Percentiles rank a stretch among this genome's conserved stretches.
These are phyloP conservation scores for Boletales sp. DNA, from an alignment of 768 basidiomycete genomes.

Conservation along the genomic window DNA sequence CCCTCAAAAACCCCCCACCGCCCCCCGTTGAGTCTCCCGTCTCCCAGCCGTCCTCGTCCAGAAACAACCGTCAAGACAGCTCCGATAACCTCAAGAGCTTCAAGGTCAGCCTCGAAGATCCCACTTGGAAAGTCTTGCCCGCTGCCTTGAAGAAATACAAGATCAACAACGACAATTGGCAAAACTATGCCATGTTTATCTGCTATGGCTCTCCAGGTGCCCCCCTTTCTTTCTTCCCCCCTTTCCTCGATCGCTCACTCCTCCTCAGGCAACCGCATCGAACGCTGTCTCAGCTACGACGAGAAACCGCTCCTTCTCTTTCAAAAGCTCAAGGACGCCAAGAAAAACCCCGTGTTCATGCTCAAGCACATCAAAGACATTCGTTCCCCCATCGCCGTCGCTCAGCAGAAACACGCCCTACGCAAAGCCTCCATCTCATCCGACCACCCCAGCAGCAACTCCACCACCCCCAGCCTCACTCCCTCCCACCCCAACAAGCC, in stretches of 20 bases:
- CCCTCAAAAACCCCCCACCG: slow-evolving; percentile 28
- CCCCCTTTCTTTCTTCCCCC: neutral
- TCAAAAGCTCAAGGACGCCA: slow-evolving; percentile 94
- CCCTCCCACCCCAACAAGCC: slow-evolving; percentile 23
- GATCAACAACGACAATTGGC: slow-evolving; percentile 98
- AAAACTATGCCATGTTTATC: slow-evolving; percentile 99
- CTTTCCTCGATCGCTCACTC: neutral
- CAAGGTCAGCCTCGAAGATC: slow-evolving; percentile 96
- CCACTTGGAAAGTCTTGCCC: slow-evolving; percentile 97
- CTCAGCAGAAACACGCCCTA: slow-evolving; percentile 91
- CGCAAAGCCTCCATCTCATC: slow-evolving; percentile 62
- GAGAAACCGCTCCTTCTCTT: slow-evolving; percentile 97
- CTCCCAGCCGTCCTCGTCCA: slow-evolving; percentile 26
- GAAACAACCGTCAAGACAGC: slow-evolving; percentile 60
- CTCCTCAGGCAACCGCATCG: slow-evolving; percentile 63
- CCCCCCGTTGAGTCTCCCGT: slow-evolving; percentile 28
- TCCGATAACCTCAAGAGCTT: slow-evolving; percentile 84
- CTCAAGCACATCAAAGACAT: slow-evolving; percentile 92
- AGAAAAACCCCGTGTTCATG: slow-evolving; percentile 99
- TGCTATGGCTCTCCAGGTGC: slow-evolving; percentile 91
- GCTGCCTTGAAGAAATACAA: slow-evolving; percentile 98
- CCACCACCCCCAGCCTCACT: slow-evolving; percentile 16
- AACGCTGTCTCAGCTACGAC: slow-evolving; percentile 95
- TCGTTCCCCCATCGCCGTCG: slow-evolving; percentile 93
- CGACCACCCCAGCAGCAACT: slow-evolving; percentile 18